Evolutionary conservation across 805 yeast genomes (phyloP), one percentile per base, ranked within the genome.

Genomic region (Blastobotrys muscicola): DNA sequence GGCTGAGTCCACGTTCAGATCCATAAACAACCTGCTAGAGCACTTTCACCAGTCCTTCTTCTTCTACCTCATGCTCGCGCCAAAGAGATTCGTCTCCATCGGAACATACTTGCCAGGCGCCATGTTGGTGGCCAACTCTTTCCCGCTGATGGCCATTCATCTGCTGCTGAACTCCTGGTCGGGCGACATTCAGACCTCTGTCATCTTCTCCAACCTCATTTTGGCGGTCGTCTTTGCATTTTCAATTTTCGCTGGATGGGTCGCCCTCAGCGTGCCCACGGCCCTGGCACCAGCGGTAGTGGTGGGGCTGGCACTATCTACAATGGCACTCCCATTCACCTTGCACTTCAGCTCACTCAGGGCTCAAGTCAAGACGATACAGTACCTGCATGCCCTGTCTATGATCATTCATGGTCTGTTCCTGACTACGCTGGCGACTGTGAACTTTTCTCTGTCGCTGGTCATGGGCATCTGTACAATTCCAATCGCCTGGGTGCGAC

Each of bases 31-130:
- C 59, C 70, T 92, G 52, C 68, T 90, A 33, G 99, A 92, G 61
- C 94, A 90, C 60, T 90, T 90, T 64, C 99, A 92, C 63, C 99
- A 92, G 64, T 85, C 96, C 1, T 92, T 87, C 57, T 92, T 92
- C 69, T 92, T 89, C 58, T 92, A 90, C 65, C 70, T 90, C 51
- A 60, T 92, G 64, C 62, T 92, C 40, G 75, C 85, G 0, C 94
- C 97, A 16, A 67, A 72, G 45, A 62, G 73, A 45, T 92, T 92
- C 66, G 95, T 92, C 12, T 85, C 96, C 4, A 89, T 92, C 50
- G 97, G 95, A 3, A 85, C 94, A 13, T 92, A 90, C 59, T 66
- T 92, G 41, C 97, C 97, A 1, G 70, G 90, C 2, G 95, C 94
- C 0, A 80, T 82, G 39, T 65, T 84, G 5, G 62, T 83, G 3